These are phyloP conservation scores for Borealophlyctis nickersoniae DNA, from an alignment of 192 early-diverging fungal genomes.

Conservation along the genomic window DNA sequence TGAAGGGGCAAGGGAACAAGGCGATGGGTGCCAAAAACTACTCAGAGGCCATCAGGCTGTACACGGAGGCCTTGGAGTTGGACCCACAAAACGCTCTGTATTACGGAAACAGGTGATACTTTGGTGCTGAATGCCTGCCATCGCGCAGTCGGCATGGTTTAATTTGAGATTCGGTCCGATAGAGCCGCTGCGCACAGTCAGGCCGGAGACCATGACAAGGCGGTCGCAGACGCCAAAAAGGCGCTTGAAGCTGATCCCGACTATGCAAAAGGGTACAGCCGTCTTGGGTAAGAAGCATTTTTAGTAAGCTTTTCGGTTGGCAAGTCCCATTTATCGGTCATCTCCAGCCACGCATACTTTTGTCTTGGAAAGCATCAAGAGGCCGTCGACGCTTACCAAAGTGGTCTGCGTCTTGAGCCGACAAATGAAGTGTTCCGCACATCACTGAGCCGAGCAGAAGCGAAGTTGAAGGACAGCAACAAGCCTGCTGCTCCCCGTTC, in stretches of 20 bases:
- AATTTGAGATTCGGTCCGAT: constrained; percentile 8
- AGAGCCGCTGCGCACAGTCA: constrained; percentile 95
- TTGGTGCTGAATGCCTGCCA: neutral
- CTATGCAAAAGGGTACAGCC: constrained; percentile 92
- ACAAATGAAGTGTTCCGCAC: constrained; percentile 79
- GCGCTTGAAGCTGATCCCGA: constrained; percentile 81
- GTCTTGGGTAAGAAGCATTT: constrained; percentile 66
- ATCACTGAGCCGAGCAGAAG: constrained; percentile 68
- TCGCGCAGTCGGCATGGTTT: neutral
- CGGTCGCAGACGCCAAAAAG: constrained; percentile 82
- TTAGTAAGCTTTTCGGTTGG: neutral
- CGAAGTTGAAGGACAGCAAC: constrained; percentile 23
- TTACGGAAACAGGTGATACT: constrained; percentile 85
- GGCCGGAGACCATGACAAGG: constrained; percentile 77
- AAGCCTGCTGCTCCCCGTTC: constrained; percentile 9
- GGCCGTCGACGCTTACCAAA: constrained; percentile 86
- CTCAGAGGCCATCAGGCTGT: constrained; percentile 78
- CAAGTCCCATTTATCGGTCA: neutral
- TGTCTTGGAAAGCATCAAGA: constrained; percentile 78
- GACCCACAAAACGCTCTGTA: constrained; percentile 87
- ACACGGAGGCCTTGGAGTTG: constrained; percentile 87
- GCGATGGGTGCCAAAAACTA: constrained; percentile 81
- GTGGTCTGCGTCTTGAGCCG: constrained; percentile 74
- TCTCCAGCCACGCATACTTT: constrained; percentile 80
- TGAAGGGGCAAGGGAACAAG: constrained; percentile 87